Percentiles rank a stretch among this genome's conserved stretches.
Conservation (phyloP, 176 grass and related monocot species). For the Rhynchospora tenuis region DNA sequence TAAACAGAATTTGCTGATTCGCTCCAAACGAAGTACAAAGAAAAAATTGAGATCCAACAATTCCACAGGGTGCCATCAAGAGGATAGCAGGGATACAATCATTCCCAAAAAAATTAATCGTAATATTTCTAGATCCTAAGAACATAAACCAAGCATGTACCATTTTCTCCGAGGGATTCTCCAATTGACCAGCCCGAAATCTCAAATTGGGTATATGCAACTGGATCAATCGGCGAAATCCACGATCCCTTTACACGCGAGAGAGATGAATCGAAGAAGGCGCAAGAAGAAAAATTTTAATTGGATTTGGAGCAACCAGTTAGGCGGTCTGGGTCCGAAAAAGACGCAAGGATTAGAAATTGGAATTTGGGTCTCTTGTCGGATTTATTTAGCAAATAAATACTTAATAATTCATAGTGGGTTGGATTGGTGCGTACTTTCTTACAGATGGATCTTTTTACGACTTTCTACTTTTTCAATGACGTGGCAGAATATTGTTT, state of each 20-base stretch:
- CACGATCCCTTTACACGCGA: not conserved
- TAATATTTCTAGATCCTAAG: not conserved
- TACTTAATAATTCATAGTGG: not conserved
- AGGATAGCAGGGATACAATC: not conserved
- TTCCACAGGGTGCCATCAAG: not conserved
- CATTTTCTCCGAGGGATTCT: not conserved
- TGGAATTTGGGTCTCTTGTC: not conserved
- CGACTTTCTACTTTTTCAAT: not conserved
- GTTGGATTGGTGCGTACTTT: not conserved
- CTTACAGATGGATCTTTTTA: not conserved
- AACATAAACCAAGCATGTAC: not conserved
- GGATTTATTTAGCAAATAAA: slow-evolving; percentile 2
- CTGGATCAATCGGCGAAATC: not conserved
- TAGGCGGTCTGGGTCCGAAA: not conserved
- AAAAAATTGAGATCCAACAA: not conserved
- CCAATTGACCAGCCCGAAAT: not conserved
- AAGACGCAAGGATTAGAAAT: not conserved
- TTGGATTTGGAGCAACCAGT: not conserved
- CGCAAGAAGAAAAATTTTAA: not conserved
- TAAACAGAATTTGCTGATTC: not conserved
- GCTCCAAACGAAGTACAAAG: not conserved
- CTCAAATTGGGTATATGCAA: not conserved
- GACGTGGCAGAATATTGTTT: not conserved
- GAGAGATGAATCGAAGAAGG: not conserved
- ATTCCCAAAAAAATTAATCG: not conserved